phyloP scores from a whole-genome alignment of 225 moss, liverwort and hornwort species.

The Polytrichum commune region DNA sequence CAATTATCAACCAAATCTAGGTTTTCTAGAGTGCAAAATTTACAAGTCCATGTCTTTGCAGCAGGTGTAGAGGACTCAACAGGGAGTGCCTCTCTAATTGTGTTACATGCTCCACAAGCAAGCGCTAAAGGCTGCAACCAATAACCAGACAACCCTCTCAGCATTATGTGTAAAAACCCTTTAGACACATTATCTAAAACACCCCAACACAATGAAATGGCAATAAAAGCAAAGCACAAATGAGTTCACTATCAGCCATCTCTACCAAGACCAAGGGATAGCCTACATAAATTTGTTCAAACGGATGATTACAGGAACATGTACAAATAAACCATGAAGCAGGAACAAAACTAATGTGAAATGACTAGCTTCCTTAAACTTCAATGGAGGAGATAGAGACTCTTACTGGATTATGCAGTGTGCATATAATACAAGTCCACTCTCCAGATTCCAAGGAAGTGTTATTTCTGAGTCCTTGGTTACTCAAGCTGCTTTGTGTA shows the following conservation, averaged over 20 bases:
- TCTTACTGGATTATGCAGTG: slow-evolving; percentile 69
- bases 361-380: no score
- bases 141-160: neutral
- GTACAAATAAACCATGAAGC: neutral
- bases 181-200: neutral
- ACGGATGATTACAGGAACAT: neutral
- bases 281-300: no score
- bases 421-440: slow-evolving; percentile 74
- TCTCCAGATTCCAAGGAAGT: slow-evolving; percentile 30
- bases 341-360: no score
- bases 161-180: neutral
- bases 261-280: no score
- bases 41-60: slow-evolving; percentile 67
- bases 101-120: slow-evolving; percentile 69
- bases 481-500: slow-evolving; percentile 14
- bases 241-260: neutral
- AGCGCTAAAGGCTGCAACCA: slow-evolving; percentile 52
- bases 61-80: slow-evolving; percentile 19
- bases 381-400: no score
- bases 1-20: slow-evolving; percentile 63
- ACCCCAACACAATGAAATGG: neutral
- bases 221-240: neutral
- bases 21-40: slow-evolving; percentile 92
- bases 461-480: slow-evolving; percentile 10
- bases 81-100: slow-evolving; percentile 26